Conservation (phyloP, 441 rosid species). For the Capsella rubella region DNA sequence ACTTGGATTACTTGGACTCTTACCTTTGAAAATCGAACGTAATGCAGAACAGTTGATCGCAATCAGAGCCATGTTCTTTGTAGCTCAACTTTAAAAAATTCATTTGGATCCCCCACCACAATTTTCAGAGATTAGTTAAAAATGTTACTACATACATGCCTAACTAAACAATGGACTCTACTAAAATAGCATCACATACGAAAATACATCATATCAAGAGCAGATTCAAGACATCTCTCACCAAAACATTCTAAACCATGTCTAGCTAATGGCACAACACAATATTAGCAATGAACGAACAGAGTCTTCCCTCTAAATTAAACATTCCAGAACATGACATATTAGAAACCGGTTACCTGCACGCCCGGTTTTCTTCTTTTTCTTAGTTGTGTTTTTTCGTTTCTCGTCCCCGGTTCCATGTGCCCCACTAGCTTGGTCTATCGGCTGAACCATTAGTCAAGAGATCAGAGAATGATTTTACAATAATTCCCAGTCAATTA, state of each 20-base stretch:
- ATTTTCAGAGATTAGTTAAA: not conserved
- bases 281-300: not conserved
- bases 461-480: slow-evolving; percentile 37
- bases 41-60: not conserved
- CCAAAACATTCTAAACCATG: not conserved
- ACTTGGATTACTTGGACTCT: not conserved
- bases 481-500: slow-evolving; percentile 2
- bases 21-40: slow-evolving; percentile 1
- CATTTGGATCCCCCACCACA: not conserved
- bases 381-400: slow-evolving; percentile 45
- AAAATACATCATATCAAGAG: not conserved
- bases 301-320: not conserved
- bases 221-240: slow-evolving; percentile 8
- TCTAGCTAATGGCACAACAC: not conserved
- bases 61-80: not conserved
- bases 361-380: slow-evolving; percentile 51
- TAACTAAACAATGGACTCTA: not conserved
- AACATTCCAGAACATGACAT: slow-evolving; percentile 13
- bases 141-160: slow-evolving; percentile 1
- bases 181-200: not conserved
- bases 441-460: slow-evolving; percentile 44
- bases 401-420: slow-evolving; percentile 47
- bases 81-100: not conserved
- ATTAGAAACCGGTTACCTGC: slow-evolving; percentile 48
- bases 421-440: slow-evolving; percentile 39